A percentile compares a stretch with the other conserved stretches of the same genome.
These are phyloP conservation scores for Zelonia costaricensis DNA, from an alignment of 208 protist genomes.

Conservation along the genomic window DNA sequence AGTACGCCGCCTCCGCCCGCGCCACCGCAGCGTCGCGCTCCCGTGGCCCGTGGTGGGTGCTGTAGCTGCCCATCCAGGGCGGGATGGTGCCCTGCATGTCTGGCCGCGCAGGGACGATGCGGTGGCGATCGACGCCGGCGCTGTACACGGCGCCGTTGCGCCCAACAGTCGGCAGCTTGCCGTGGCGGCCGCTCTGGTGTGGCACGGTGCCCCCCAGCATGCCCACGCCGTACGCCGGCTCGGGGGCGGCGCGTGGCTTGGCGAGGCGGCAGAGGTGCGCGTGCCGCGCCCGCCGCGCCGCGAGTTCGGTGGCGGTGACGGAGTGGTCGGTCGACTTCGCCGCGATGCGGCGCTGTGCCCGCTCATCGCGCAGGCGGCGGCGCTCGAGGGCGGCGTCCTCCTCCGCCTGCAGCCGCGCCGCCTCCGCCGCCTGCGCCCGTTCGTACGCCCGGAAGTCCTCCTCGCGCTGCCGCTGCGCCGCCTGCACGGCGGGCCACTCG, in stretches of 20 bases:
- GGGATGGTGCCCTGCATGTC: constrained; percentile 26
- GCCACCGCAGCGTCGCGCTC: constrained; percentile 14
- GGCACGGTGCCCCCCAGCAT: constrained; percentile 51
- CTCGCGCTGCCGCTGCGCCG: constrained; percentile 28
- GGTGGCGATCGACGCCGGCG: constrained; percentile 83
- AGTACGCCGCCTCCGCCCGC: constrained; percentile 26
- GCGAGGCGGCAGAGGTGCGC: constrained; percentile 48
- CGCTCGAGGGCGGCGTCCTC: constrained; percentile 28
- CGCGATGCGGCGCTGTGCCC: constrained; percentile 17
- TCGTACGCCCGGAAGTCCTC: constrained; percentile 35
- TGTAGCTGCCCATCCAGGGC: constrained; percentile 75
- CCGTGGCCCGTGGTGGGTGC: constrained; percentile 36
- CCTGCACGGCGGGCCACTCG: constrained; percentile 15
- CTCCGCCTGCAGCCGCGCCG: constrained; percentile 11
- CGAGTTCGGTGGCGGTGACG: constrained; percentile 15
- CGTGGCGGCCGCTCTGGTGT: constrained; percentile 34
- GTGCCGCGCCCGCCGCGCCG: constrained; percentile 15
- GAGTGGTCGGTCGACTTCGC: constrained; percentile 1
- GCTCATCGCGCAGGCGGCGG: constrained; percentile 27
- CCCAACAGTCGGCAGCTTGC: constrained; percentile 44
- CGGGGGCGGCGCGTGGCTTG: constrained; percentile 34
- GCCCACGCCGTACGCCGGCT: constrained; percentile 23
- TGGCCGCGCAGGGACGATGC: constrained; percentile 60
- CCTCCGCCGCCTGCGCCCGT: constrained; percentile 24
- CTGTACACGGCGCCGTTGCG: constrained; percentile 57